These are phyloP conservation scores for Tricholoma sp. DNA, from an alignment of 768 basidiomycete genomes.

Conservation along the genomic window DNA sequence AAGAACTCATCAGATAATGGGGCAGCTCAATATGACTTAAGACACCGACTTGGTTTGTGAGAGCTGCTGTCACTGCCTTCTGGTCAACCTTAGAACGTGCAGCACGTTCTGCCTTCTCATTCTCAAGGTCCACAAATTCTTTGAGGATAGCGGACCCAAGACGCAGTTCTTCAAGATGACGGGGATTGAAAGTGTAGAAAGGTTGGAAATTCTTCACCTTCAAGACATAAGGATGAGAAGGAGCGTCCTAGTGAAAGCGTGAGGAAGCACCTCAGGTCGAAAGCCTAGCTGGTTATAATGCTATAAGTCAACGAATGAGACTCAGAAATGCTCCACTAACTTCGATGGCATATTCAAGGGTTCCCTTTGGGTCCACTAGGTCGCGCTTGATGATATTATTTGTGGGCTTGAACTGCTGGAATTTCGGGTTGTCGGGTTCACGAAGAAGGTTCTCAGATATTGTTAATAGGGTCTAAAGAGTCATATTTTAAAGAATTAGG, in stretches of 20 bases:
- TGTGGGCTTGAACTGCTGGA: constrained; percentile 69
- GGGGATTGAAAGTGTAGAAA: constrained; percentile 57
- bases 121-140: constrained; percentile 54
- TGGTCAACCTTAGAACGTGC: constrained; percentile 47
- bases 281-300: constrained; percentile 59
- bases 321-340: constrained; percentile 36
- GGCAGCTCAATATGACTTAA: not conserved
- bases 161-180: constrained; percentile 47
- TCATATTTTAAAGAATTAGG: constrained; percentile 12
- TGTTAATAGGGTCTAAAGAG: constrained; percentile 53
- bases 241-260: not conserved
- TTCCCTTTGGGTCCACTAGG: constrained; percentile 67
- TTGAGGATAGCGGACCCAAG: constrained; percentile 62
- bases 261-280: constrained; percentile 47
- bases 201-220: constrained; percentile 74
- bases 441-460: constrained; percentile 71
- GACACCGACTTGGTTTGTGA: constrained; percentile 46
- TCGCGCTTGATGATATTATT: constrained; percentile 62
- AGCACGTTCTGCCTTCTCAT: constrained; percentile 42
- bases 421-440: constrained; percentile 72
- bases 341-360: constrained; percentile 76
- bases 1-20: not conserved
- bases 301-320: constrained; percentile 8
- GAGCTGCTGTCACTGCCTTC: constrained; percentile 53
- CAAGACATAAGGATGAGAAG: constrained; percentile 5